phyloP scores from a whole-genome alignment of 2,329 filamentous ascomycete species.

The Trichoderma lentiforme region DNA sequence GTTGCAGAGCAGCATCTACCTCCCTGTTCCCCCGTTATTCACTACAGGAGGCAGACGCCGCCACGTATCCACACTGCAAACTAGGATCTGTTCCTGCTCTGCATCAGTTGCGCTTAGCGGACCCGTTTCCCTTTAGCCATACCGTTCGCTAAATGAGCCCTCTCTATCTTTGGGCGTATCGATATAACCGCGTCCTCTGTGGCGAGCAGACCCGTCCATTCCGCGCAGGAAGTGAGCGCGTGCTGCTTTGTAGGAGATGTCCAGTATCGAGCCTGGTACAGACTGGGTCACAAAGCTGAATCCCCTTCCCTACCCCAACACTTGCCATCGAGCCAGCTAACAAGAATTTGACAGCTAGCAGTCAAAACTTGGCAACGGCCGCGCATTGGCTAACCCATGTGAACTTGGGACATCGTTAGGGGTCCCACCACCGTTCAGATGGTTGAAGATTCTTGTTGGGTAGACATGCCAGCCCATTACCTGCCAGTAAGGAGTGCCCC shows the following conservation, averaged over 20 bases:
- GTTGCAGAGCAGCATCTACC: not conserved
- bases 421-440: not conserved
- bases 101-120: slow-evolving; percentile 9
- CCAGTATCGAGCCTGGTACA: not conserved
- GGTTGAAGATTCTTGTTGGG: not conserved
- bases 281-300: not conserved
- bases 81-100: slow-evolving; percentile 16
- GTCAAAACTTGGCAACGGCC: not conserved
- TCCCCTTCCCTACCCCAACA: not conserved
- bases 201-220: not conserved
- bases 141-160: not conserved
- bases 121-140: slow-evolving; percentile 3
- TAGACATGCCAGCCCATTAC: not conserved
- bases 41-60: slow-evolving; percentile 12
- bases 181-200: not conserved
- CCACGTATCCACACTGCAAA: slow-evolving; percentile 2
- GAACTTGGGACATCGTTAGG: not conserved
- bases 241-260: not conserved
- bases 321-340: not conserved
- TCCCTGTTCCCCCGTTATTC: not conserved
- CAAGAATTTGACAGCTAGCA: not conserved
- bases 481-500: not conserved
- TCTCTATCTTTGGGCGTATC: not conserved
- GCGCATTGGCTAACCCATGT: not conserved
- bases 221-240: not conserved